These are phyloP conservation scores for Chloranthus sessilifolius DNA, from an alignment of 164 flowering plant genomes.

Conservation along the genomic window DNA sequence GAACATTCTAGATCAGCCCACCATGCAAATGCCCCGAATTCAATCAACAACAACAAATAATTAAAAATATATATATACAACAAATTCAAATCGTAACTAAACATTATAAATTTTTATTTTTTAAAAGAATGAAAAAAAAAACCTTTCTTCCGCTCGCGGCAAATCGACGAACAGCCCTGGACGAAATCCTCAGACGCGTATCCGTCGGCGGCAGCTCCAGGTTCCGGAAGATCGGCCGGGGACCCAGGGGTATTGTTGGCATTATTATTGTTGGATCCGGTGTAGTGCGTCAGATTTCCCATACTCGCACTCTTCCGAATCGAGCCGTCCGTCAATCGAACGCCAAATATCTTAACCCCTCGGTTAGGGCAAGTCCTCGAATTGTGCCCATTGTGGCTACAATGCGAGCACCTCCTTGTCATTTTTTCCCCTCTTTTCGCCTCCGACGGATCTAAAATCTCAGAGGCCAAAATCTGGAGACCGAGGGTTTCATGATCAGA, in stretches of 20 bases:
- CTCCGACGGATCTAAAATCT: neutral
- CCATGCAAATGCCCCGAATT: neutral
- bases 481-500: neutral
- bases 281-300: conserved; percentile 71
- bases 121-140: conserved; percentile 2
- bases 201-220: conserved; percentile 49
- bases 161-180: conserved; percentile 57
- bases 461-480: neutral
- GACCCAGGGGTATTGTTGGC: conserved; percentile 30
- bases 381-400: conserved; percentile 87
- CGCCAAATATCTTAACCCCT: conserved; percentile 86
- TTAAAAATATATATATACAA: neutral
- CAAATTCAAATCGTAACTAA: neutral
- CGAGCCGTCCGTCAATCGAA: conserved; percentile 75
- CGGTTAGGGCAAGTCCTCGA: conserved; percentile 90
- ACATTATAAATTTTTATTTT: too few species aligned
- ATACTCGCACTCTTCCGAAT: conserved; percentile 93
- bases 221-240: conserved; percentile 52
- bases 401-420: conserved; percentile 89
- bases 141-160: conserved; percentile 90
- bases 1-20: neutral
- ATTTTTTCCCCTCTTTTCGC: conserved; percentile 23
- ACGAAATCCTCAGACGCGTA: conserved; percentile 90
- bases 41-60: neutral
- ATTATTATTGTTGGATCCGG: conserved; percentile 24